Base-by-base conservation (phyloP, 169 alveolate species). In the Eimeria acervulina region DNA sequence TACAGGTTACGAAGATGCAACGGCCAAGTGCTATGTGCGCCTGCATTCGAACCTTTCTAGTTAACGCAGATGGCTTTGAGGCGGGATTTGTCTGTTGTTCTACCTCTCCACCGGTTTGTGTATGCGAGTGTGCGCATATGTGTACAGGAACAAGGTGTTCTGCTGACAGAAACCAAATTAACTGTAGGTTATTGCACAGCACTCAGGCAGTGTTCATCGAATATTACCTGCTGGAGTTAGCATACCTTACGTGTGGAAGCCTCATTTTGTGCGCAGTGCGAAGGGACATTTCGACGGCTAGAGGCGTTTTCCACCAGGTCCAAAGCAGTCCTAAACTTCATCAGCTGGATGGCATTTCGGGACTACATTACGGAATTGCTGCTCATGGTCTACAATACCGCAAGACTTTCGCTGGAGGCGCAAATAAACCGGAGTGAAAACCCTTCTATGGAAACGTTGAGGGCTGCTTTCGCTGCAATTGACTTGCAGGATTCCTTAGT, bases 21-120 rank as follows among this genome's bases (percentile, higher is more conserved):
- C 80, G 66, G 61, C 93, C 44, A 55, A 87, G 61, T 87, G 93
- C 81, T 87, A 87, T 63, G 93, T 87, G 52, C 81, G 93, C 17
- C 28, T 87, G 81, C 38, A 61, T 19, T 61, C 76, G 31, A 26
- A 6, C 92, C 44, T 55, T 26, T 52, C 78, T 36, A 19, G 21
- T 51, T 40, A 13, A 40, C 23, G n/a, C 13, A 80, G 0, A 51
- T 8, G 40, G 21, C 31, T 0, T 12, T n/a, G 23, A 23, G 36
- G 0, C 26, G 23, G 38, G 42, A 51, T 44, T 51, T 55, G 33
- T 4, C 52, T 52, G 66, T 31, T 17, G 8, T 4, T 55, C 36
- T 31, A 8, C 40, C 28, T 26, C 91, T 31, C 52, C 19, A 55
- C 33, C 28, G 92, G 55, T 52, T 63, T n/a, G 55, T 55, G 55